phyloP scores from a whole-genome alignment of 1,284 basidiomycete species.

The Inonotus obliquus region DNA sequence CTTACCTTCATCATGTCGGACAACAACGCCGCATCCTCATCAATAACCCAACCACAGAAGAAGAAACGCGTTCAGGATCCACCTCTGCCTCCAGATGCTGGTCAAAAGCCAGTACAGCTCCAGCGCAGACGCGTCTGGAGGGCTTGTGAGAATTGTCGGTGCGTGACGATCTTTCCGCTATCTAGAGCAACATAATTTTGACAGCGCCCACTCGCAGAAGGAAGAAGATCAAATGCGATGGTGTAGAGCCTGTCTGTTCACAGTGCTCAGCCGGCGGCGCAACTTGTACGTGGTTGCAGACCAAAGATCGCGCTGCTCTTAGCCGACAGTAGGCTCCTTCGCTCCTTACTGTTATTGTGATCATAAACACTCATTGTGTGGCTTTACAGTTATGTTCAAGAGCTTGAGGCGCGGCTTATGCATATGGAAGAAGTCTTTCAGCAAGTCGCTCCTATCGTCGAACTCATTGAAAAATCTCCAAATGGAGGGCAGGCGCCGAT shows the following conservation, averaged over 20 bases:
- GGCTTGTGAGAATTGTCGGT: conserved; percentile 84
- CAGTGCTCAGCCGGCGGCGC: conserved; percentile 70
- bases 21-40: conserved; percentile 24
- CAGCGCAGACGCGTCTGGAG: conserved; percentile 75
- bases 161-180: conserved; percentile 25
- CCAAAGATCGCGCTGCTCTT: conserved; percentile 78
- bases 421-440: conserved; percentile 80
- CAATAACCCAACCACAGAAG: conserved; percentile 59
- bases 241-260: conserved; percentile 76
- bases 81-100: conserved; percentile 44
- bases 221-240: conserved; percentile 89
- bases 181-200: background rate
- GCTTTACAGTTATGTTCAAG: conserved; percentile 71
- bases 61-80: conserved; percentile 63
- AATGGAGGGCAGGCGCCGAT: conserved; percentile 24
- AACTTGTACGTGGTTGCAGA: conserved; percentile 80
- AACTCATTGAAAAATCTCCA: conserved; percentile 50
- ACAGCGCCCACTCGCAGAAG: conserved; percentile 40
- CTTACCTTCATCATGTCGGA: conserved; percentile 33
- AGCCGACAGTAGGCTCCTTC: conserved; percentile 68
- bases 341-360: conserved; percentile 17
- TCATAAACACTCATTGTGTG: conserved; percentile 20
- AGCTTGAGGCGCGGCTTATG: conserved; percentile 75
- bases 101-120: conserved; percentile 66
- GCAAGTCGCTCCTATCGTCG: conserved; percentile 71